Evolutionary conservation across 73 alveolate species (phyloP).

Genomic region (Loxodes magnus): DNA sequence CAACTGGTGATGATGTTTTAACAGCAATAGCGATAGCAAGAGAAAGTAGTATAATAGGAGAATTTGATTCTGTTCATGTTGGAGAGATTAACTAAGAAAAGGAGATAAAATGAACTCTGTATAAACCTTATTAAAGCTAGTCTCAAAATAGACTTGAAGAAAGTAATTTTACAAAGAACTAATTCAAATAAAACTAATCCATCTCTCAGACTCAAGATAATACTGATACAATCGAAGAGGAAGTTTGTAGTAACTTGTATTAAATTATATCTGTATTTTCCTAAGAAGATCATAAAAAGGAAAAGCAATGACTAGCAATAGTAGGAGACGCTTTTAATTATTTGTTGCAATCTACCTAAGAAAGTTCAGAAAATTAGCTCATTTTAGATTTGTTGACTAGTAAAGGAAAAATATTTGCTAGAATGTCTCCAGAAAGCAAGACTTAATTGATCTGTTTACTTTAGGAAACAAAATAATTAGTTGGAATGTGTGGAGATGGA

Average conservation of each 20-base stretch:
- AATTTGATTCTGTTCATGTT: slow-evolving; percentile 30
- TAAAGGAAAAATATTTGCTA: slow-evolving; percentile 84
- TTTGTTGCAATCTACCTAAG: neutral
- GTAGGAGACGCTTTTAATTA: slow-evolving; percentile 13
- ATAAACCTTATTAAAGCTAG: too few relatives aligned
- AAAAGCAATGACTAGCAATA: slow-evolving; percentile 5
- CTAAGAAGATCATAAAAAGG: neutral
- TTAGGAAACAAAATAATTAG: slow-evolving; percentile 14
- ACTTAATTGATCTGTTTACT: slow-evolving; percentile 74
- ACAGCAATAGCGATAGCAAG: slow-evolving; percentile 61
- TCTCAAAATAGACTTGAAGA: too few relatives aligned
- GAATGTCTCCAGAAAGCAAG: slow-evolving; percentile 97
- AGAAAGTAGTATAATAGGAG: slow-evolving; percentile 48
- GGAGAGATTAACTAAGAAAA: slow-evolving; percentile 32
- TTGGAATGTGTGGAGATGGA: slow-evolving; percentile 99
- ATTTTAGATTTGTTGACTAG: too few relatives aligned
- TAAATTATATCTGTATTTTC: too few relatives aligned
- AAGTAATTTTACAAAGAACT: too few relatives aligned
- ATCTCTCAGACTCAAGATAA: too few relatives aligned
- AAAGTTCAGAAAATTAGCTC: neutral
- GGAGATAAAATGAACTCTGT: too few relatives aligned
- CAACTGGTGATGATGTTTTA: slow-evolving; percentile 66
- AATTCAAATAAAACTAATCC: too few relatives aligned
- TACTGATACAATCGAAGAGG: too few relatives aligned
- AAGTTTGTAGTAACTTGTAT: too few relatives aligned